Evolutionary conservation across 805 yeast species (phyloP), one percentile per base, ranked within the genome.

Genomic region (Zygoascus tannicola): DNA sequence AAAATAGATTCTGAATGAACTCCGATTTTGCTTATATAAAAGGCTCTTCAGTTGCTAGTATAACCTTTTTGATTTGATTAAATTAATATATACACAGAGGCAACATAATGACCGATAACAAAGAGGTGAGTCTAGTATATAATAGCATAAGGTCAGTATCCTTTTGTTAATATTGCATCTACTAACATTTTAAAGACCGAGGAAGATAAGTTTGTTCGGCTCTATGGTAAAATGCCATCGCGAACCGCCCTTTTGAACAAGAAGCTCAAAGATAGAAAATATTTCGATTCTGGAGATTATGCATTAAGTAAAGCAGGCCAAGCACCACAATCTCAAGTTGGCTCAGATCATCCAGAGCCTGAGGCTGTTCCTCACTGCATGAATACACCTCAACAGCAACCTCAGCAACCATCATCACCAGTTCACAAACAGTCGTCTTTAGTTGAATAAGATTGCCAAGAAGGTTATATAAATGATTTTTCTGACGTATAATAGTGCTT

Each of bases 201-300:
- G 56, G 97, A 88, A 60, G 68, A 81, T 58, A 79, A 79, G 48
- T 67, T 88, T 15, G 80, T 80, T 62, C 79, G 75, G 56, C 64
- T 87, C 68, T 87, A 88, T 61, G 97, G 97, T 26, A 81, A 80
- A 57, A 66, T 87, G 43, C 97, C 97, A 23, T 74, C 87, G 22
- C 80, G 78, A 46, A 78, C 80, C 46, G 94, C 86, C 50, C 69
- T 87, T 15, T 69, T 87, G 41, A 73, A 82, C 42, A 76, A 80
- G 50, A 84, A 83, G 59, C 44, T 59, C 26, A 85, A 85, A 63
- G 96, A 88, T 50, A 76, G 95, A 55, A 88, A 86, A 66, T 87
- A 83, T 63, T 88, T 87, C 57, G 97, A 87, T 59, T 82, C 94
- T 49, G 96, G 96, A 5, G 97, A 87, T 64, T 87, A 87, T 62